phyloP scores from a whole-genome alignment of 75 land plant genomes.

The Isoetes taiwanensis region DNA sequence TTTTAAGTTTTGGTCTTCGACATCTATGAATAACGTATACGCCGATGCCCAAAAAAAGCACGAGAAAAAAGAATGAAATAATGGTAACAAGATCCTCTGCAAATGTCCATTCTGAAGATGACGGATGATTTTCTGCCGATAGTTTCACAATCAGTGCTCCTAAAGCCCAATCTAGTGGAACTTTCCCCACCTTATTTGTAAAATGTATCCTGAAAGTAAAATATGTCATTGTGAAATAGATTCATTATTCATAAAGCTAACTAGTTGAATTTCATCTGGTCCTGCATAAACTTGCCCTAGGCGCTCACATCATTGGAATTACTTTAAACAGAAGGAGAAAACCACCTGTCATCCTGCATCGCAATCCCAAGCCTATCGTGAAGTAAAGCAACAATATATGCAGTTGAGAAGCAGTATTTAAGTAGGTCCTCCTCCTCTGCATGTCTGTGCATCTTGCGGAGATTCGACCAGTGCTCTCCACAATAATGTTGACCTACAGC shows the following conservation, averaged over 20 bases:
- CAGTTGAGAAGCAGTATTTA: conserved; percentile 83
- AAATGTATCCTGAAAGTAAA: conserved; percentile 42
- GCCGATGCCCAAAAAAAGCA: conserved; percentile 24
- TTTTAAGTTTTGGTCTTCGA: conserved; percentile 65
- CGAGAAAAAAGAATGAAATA: conserved; percentile 26
- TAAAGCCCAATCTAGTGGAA: conserved; percentile 86
- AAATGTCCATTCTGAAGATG: conserved; percentile 25
- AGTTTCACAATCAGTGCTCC: conserved; percentile 69
- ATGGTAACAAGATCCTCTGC: conserved; percentile 23
- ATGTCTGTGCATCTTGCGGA: conserved; percentile 29
- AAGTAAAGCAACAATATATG: conserved; percentile 84
- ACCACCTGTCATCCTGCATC: conserved; percentile 50
- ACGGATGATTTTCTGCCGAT: conserved; percentile 5
- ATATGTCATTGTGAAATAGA: not conserved
- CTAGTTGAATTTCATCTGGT: not conserved
- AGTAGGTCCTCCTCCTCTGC: conserved; percentile 46
- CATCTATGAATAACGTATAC: conserved; percentile 47
- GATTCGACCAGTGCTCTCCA: conserved; percentile 57
- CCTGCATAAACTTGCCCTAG: not conserved
- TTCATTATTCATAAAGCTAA: not conserved
- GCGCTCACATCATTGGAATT: not conserved
- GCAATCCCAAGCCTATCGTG: conserved; percentile 77
- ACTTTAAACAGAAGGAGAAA: not conserved
- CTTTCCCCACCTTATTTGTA: conserved; percentile 54
- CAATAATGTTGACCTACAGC: conserved; percentile 70